Conservation (phyloP, 2,329 filamentous ascomycete species). For the Pseudohalonectria lignicola region DNA sequence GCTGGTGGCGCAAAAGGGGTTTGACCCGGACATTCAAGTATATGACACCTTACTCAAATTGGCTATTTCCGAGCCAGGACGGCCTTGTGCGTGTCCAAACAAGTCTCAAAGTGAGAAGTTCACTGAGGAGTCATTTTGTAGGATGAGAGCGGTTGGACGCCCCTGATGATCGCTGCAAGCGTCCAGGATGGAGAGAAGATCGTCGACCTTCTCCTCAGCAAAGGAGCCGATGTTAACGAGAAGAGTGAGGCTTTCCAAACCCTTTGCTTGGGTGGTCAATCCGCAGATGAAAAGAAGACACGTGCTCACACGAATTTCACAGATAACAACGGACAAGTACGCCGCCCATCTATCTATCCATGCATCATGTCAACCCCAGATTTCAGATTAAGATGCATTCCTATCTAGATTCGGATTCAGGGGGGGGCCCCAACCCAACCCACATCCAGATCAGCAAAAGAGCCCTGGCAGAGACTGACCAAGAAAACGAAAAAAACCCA, state of each 20-base stretch:
- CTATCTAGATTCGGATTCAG: no score
- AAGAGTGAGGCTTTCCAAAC: slow-evolving; percentile 42
- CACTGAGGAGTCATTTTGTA: slow-evolving; percentile 18
- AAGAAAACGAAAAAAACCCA: no score
- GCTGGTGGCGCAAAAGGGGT: slow-evolving; percentile 58
- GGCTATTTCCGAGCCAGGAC: no score
- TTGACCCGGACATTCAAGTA: slow-evolving; percentile 77
- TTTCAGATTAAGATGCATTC: no score
- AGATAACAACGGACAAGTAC: no score
- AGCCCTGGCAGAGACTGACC: slow-evolving; percentile 1
- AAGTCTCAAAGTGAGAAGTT: no score
- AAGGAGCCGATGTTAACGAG: slow-evolving; percentile 61
- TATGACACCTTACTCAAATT: no score
- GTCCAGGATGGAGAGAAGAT: slow-evolving; percentile 61
- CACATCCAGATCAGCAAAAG: slow-evolving; percentile 38
- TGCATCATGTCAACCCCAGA: background rate
- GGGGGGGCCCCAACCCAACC: no score
- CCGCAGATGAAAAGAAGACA: no score
- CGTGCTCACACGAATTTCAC: no score
- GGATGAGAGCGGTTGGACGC: slow-evolving; percentile 74
- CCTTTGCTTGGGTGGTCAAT: no score
- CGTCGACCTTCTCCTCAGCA: slow-evolving; percentile 55
- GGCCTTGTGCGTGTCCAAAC: no score
- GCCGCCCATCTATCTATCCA: slow-evolving; percentile 5
- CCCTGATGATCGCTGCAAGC: slow-evolving; percentile 72